Evolutionary conservation across 768 basidiomycete genomes (phyloP).

Genomic region (Suillus fuscotomentosus): DNA sequence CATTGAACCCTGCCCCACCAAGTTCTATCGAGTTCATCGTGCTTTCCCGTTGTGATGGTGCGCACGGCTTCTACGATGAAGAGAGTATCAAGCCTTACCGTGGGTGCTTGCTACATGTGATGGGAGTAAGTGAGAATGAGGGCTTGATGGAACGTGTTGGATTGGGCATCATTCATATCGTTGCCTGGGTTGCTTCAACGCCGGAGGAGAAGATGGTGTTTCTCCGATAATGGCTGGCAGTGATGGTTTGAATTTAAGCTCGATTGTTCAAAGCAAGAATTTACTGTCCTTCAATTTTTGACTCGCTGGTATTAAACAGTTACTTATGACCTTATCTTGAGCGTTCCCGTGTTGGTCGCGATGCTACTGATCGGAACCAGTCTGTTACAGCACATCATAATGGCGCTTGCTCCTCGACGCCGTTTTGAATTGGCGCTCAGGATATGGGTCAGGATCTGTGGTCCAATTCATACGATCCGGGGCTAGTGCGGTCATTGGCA

Average conservation of each 20-base stretch:
- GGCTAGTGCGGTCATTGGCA: too few relatives aligned
- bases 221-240: not conserved
- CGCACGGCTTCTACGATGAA: conserved; percentile 11
- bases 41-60: conserved; percentile 13
- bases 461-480: too few relatives aligned
- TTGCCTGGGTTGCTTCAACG: conserved; percentile 15
- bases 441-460: too few relatives aligned
- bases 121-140: conserved; percentile 16
- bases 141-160: conserved; percentile 19
- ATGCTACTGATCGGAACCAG: too few relatives aligned
- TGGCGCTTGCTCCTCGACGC: too few relatives aligned
- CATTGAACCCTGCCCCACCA: conserved; percentile 7
- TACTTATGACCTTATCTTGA: not conserved
- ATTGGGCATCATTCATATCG: conserved; percentile 16
- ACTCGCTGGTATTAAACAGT: not conserved
- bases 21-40: conserved; percentile 17
- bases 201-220: not conserved
- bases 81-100: conserved; percentile 8
- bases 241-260: not conserved
- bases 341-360: too few relatives aligned
- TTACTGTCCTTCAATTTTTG: not conserved
- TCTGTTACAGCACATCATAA: too few relatives aligned
- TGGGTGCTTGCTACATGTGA: conserved; percentile 20
- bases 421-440: too few relatives aligned
- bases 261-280: not conserved